Evolutionary conservation across 2,329 filamentous ascomycete genomes (phyloP), one percentile per base, ranked within the genome.

Genomic region (Mycosphaerella sp.): DNA sequence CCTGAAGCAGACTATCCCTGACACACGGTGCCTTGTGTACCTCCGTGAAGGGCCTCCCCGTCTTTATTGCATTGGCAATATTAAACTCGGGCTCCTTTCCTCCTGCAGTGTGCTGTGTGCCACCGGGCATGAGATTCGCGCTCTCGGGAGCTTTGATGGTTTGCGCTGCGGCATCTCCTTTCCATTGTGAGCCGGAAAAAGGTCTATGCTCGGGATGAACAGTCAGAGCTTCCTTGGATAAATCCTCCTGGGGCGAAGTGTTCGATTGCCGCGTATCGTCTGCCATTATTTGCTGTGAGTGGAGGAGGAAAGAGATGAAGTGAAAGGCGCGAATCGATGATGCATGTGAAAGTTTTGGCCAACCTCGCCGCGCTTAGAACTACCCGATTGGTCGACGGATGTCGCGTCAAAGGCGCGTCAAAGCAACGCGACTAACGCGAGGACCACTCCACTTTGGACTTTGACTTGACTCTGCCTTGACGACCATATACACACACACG

Each of bases 21-120:
- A 89, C 86, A 70, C 93, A 97, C 0, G 92, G 92, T 54, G 83
- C 80, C 70, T 86, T 85, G 69, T 91, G 85, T 50, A 95, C 76
- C 43, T 82, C 81, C 43, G 82, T 70, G 59, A 91, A 86, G 65
- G 92, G 88, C 39, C 84, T 77, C 83, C 50, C 62, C 46, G 78
- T 81, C 58, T 82, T 80, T 47, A 91, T 75, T 0, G 82, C 87
- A 41, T 89, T 83, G 38, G 69, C 61, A 5, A 71, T 23, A 1
- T 62, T 63, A 14, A 66, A 68, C 72, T 68, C 62, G 81, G 86
- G 84, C 73, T 82, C 70, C 70, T 84, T 64, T 74, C 78, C 87
- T 73, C 75, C 86, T 8, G 78, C 78, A 71, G 75, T 85, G 74
- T 82, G 78, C 59, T 77, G 75, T 11, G 75, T 78, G 14, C 79